Conservation (phyloP, 2,329 filamentous ascomycete genomes). For the Neophaeococcomyces aloes region DNA sequence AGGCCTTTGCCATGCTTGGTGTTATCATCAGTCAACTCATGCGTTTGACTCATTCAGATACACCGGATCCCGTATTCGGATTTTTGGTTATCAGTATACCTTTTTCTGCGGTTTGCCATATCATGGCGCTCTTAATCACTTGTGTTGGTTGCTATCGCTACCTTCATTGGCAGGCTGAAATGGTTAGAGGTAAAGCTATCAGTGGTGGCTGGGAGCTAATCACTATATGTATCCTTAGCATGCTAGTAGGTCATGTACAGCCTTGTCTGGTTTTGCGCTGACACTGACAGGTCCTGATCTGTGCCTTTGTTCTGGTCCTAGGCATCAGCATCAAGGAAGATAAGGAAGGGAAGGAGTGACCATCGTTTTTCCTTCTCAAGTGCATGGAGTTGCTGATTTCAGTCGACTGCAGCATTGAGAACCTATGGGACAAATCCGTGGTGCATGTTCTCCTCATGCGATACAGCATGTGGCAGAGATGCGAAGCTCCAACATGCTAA, state of each 20-base stretch:
- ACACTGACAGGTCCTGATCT: conserved; percentile 12
- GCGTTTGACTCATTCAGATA: conserved; percentile 12
- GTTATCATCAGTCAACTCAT: conserved; percentile 18
- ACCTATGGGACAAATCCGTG: too few species aligned
- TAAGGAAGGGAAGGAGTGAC: background rate
- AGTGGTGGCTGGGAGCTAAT: conserved; percentile 19
- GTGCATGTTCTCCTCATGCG: too few species aligned
- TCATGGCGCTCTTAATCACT: conserved; percentile 35
- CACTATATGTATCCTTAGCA: conserved; percentile 11
- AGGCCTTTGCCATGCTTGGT: conserved; percentile 18
- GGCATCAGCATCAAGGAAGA: conserved; percentile 12
- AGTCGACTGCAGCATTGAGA: too few species aligned
- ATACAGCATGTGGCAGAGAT: too few species aligned
- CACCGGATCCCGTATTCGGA: conserved; percentile 14
- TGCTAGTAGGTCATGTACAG: conserved; percentile 11
- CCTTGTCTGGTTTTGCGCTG: background rate
- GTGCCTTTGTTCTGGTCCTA: conserved; percentile 13
- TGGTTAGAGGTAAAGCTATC: conserved; percentile 25
- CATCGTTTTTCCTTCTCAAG: background rate
- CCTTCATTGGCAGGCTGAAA: conserved; percentile 46
- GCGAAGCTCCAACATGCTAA: too few species aligned
- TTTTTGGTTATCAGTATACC: conserved; percentile 19
- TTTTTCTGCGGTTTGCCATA: conserved; percentile 36
- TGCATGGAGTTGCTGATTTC: too few species aligned
- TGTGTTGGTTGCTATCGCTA: conserved; percentile 43